Evolutionary conservation across 176 grass and related monocot species (phyloP).

Genomic region (Oryza australiensis): DNA sequence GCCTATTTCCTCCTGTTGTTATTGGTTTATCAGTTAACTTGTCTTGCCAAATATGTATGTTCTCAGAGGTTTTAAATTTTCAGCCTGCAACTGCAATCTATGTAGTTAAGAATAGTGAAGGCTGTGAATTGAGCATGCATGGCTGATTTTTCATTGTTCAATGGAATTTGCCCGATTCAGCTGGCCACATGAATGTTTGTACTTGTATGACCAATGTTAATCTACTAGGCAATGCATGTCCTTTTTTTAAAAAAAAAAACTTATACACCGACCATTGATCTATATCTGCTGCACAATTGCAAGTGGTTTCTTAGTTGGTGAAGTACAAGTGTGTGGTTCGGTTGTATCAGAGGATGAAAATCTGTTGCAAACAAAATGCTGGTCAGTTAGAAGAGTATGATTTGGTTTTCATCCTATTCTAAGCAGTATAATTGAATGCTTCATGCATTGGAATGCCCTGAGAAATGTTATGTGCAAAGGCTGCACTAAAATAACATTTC

Average conservation of each 20-base stretch:
- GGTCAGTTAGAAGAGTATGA: background rate
- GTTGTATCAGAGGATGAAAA: slow-evolving; percentile 17
- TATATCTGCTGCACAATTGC: background rate
- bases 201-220: background rate
- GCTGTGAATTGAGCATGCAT: background rate
- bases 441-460: slow-evolving; percentile 1
- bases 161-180: slow-evolving; percentile 3
- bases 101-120: background rate
- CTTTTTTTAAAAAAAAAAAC: background rate
- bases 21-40: too few relatives aligned
- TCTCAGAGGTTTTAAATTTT: background rate
- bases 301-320: background rate
- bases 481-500: background rate
- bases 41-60: slow-evolving; percentile 14
- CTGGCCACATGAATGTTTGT: background rate
- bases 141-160: background rate
- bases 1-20: background rate
- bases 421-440: slow-evolving; percentile 2
- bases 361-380: background rate
- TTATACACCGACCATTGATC: background rate
- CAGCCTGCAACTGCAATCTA: background rate
- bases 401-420: background rate
- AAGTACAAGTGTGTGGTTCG: background rate
- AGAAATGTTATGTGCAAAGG: slow-evolving; percentile 5
- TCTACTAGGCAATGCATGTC: slow-evolving; percentile 18